Conservation (phyloP, 257 asterid species). For the Thymus quinquecostatus region DNA sequence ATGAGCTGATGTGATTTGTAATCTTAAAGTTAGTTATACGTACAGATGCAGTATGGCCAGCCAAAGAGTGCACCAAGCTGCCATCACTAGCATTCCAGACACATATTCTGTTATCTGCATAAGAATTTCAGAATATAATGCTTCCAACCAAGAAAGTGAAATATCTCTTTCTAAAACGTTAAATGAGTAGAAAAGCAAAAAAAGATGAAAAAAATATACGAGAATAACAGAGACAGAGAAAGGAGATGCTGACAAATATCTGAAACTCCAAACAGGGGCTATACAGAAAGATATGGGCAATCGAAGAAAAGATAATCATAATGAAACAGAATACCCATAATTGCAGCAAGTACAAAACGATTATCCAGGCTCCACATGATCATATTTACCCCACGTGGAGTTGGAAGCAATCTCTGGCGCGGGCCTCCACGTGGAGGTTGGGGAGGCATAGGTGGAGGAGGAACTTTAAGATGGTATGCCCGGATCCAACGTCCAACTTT, state of each 20-base stretch:
- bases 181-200: neutral
- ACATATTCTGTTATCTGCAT: slow-evolving; percentile 91
- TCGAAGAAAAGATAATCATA: slow-evolving; percentile 11
- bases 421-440: slow-evolving; percentile 96
- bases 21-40: slow-evolving; percentile 41
- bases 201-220: neutral
- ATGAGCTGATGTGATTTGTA: slow-evolving; percentile 13
- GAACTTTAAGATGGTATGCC: slow-evolving; percentile 96
- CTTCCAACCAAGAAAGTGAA: slow-evolving; percentile 30
- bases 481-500: slow-evolving; percentile 83
- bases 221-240: neutral
- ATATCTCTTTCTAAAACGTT: slow-evolving; percentile 25
- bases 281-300: neutral
- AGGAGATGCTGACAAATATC: slow-evolving; percentile 7
- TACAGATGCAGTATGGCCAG: slow-evolving; percentile 89
- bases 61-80: slow-evolving; percentile 92
- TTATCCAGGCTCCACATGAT: slow-evolving; percentile 93
- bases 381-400: slow-evolving; percentile 98
- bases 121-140: slow-evolving; percentile 26
- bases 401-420: slow-evolving; percentile 89
- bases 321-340: slow-evolving; percentile 70
- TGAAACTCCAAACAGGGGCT: slow-evolving; percentile 13
- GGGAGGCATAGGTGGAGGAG: slow-evolving; percentile 94
- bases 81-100: slow-evolving; percentile 99
- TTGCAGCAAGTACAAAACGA: slow-evolving; percentile 98